Conservation (phyloP, 345 rosid genomes). For the Hevea brasiliensis region DNA sequence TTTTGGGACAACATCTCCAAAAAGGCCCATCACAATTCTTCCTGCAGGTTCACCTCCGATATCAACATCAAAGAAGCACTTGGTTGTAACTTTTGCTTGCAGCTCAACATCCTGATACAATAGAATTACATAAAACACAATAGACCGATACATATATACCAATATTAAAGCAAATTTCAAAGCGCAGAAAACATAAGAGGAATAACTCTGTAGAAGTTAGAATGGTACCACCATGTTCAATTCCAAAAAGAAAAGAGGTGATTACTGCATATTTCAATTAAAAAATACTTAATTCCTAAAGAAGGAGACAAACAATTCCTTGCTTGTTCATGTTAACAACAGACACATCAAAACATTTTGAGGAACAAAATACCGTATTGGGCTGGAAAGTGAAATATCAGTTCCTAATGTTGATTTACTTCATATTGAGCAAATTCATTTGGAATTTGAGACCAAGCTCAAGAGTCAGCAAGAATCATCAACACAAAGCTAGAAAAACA, state of each 20-base stretch:
- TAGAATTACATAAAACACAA: not conserved
- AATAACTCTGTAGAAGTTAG: not conserved
- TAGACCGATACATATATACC: not conserved
- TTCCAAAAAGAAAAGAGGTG: not conserved
- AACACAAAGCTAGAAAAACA: not conserved
- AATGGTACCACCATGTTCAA: not conserved
- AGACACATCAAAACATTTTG: not conserved
- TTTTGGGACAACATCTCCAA: conserved; percentile 77
- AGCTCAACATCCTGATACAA: conserved; percentile 57
- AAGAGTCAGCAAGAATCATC: not conserved
- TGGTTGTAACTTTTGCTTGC: conserved; percentile 77
- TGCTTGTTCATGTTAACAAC: not conserved
- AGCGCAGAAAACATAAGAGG: not conserved
- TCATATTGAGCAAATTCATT: not conserved
- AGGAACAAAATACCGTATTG: not conserved
- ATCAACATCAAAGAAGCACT: conserved; percentile 85
- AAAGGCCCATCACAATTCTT: conserved; percentile 83
- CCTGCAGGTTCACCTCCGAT: conserved; percentile 75
- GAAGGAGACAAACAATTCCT: not conserved
- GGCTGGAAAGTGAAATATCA: not conserved
- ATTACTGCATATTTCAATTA: not conserved
- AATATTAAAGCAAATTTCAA: not conserved
- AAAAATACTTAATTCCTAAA: not conserved
- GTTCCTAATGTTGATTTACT: not conserved
- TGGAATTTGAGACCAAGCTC: not conserved